Conservation (phyloP, 139 green algal species). For the Nannochloris sp. region DNA sequence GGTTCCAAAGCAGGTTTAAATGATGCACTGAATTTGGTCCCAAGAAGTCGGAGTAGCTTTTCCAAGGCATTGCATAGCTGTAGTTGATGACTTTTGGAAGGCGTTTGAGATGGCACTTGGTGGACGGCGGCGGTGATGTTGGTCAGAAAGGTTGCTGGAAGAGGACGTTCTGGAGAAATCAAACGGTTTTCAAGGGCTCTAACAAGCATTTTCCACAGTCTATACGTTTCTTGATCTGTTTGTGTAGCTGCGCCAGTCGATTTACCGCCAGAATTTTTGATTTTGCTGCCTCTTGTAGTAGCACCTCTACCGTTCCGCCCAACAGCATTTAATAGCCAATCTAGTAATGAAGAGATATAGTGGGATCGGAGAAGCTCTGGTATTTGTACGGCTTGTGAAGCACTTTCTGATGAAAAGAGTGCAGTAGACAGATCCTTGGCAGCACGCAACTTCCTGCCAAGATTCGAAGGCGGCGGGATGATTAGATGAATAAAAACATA, state of each 20-base stretch:
- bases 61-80: background rate
- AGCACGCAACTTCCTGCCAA: slow-evolving; percentile 6
- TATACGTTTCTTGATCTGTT: background rate
- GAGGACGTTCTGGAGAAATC: background rate
- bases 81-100: background rate
- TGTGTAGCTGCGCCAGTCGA: no score
- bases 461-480: background rate
- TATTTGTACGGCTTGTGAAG: background rate
- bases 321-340: slow-evolving; percentile 6
- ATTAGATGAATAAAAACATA: background rate
- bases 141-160: slow-evolving; percentile 6
- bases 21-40: background rate
- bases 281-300: no score
- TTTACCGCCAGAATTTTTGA: no score
- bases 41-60: background rate
- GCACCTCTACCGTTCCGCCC: background rate
- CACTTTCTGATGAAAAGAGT: no score
- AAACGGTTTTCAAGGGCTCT: background rate
- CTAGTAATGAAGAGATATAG: slow-evolving; percentile 11
- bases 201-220: background rate
- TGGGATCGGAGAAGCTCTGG: slow-evolving; percentile 10
- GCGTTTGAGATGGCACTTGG: background rate
- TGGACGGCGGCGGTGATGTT: background rate
- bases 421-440: background rate
- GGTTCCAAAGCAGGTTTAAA: slow-evolving; percentile 7